These are phyloP conservation scores for Aurifilum marmelostoma DNA, from an alignment of 2,329 filamentous ascomycete species.

Conservation along the genomic window DNA sequence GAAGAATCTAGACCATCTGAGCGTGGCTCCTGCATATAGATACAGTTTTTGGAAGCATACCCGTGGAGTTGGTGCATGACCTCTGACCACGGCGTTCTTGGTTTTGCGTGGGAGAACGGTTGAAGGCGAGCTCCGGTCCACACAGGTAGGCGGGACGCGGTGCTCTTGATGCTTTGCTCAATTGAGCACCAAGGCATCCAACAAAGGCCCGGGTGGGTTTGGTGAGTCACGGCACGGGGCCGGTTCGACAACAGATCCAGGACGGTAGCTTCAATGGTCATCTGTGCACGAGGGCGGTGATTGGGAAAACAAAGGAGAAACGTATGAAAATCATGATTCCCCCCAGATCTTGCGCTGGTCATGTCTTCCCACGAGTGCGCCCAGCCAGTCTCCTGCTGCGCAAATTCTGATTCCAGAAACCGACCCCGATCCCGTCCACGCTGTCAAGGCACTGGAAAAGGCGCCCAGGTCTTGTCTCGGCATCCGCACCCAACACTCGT, in stretches of 20 bases:
- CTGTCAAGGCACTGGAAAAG: constrained; percentile 67
- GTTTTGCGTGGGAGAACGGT: constrained; percentile 19
- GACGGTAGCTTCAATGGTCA: constrained; percentile 18
- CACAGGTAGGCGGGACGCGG: constrained; percentile 8
- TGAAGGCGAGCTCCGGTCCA: constrained; percentile 1
- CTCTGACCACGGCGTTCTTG: constrained; percentile 25
- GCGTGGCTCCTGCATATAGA: constrained; percentile 25
- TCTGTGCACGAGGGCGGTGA: constrained; percentile 8
- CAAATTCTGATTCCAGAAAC: constrained; percentile 57
- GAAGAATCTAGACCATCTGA: constrained; percentile 17
- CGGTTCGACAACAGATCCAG: constrained; percentile 2
- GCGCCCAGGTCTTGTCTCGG: constrained; percentile 62
- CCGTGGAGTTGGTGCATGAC: constrained; percentile 26
- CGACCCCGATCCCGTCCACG: constrained; percentile 59
- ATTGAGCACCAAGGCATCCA: constrained; percentile 14
- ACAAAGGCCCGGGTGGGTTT: constrained; percentile 7
- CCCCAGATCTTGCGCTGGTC: constrained; percentile 54
- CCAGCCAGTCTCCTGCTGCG: constrained; percentile 67
- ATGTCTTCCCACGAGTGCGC: constrained; percentile 57
- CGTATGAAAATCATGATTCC: constrained; percentile 18
- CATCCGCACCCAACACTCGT: constrained; percentile 66
- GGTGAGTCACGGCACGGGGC: constrained; percentile 2
- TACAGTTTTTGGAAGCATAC: constrained; percentile 27
- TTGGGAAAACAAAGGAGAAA: neutral
- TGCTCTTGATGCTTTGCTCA: constrained; percentile 16